Evolutionary conservation across 1,284 basidiomycete species (phyloP), one percentile per base, ranked within the genome.

Genomic region (Singerocomus rubriflavus): DNA sequence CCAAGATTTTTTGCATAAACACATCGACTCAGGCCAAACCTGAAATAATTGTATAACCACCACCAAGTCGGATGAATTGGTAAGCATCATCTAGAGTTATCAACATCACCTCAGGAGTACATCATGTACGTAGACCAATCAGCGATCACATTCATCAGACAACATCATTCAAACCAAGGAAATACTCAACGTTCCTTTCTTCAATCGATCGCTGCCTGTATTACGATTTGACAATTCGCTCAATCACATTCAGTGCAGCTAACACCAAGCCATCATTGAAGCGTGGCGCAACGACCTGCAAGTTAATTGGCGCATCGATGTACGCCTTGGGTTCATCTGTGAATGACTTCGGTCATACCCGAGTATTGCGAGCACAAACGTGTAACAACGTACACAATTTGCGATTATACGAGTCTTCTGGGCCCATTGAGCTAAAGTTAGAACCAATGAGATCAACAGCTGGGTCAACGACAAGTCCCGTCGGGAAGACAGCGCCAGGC

Each of bases 401-500:
- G 12, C 26, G 50, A 32, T 68, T 55, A 38, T 58, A 64, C 10
- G 46, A 46, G 21, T 64, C 64, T 5, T 65, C 62, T 5, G 59
- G 52, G 11, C 64, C 42, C 16, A 57, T 31, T 7, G 52, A 48
- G 3, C 26, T 45, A 21, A 46, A 46, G 36, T 8, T 42, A 4
- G 46, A 8, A 21, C 59, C 30, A 13, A 34, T 5, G 26, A 46
- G n/a, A n/a, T 67, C 64, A 8, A 61, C 7, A 6, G 36, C 40
- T 17, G 62, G 52, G 21, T 67, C 60, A n/a, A 46, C 62, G n/a
- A 51, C 35, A 0, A 66, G 56, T 25, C 65, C 65, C 5, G 60
- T 65, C 10, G 64, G 62, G 46, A 64, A 68, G n/a, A 63, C 63
- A 5, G 57, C 62, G 0, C 65, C 60, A 0, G 62, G 65, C 36